These are phyloP conservation scores for Erodium moschatum DNA, from an alignment of 441 rosid genomes.

Conservation along the genomic window DNA sequence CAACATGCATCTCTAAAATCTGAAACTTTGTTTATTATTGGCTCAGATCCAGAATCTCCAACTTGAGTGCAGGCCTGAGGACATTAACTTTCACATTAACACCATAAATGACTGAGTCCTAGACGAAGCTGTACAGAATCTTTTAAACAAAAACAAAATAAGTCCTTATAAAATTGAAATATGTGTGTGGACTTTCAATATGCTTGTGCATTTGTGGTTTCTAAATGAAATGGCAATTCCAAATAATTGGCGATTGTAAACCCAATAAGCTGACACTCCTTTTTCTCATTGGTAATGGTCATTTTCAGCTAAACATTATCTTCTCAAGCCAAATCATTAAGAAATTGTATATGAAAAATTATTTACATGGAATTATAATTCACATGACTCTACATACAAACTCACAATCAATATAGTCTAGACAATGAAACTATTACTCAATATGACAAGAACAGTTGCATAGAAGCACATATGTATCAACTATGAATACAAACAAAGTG, in stretches of 20 bases:
- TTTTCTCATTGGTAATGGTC: not conserved
- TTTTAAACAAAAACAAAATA: not conserved
- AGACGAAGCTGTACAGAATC: constrained; percentile 7
- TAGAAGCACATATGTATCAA: not conserved
- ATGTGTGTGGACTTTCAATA: not conserved
- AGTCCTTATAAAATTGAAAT: not conserved
- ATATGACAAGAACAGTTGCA: not conserved
- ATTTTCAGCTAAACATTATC: not conserved
- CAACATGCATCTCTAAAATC: constrained; percentile 77
- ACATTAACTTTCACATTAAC: constrained; percentile 31
- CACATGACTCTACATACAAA: not conserved
- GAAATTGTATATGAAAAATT: not conserved
- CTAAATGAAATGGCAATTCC: not conserved
- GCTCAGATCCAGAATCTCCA: constrained; percentile 78
- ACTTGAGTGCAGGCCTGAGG: constrained; percentile 63
- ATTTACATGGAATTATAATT: not conserved
- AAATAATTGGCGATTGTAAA: not conserved
- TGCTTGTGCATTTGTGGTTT: not conserved
- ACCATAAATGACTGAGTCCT: constrained; percentile 10
- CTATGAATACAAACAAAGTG: not conserved
- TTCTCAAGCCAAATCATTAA: not conserved
- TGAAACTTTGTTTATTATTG: constrained; percentile 42
- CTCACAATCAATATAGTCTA: not conserved
- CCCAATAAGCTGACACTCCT: not conserved
- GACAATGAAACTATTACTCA: not conserved